Evolutionary conservation across 306 rosid species (phyloP), one percentile per base, ranked within the genome.

Genomic region (Urtica urens): DNA sequence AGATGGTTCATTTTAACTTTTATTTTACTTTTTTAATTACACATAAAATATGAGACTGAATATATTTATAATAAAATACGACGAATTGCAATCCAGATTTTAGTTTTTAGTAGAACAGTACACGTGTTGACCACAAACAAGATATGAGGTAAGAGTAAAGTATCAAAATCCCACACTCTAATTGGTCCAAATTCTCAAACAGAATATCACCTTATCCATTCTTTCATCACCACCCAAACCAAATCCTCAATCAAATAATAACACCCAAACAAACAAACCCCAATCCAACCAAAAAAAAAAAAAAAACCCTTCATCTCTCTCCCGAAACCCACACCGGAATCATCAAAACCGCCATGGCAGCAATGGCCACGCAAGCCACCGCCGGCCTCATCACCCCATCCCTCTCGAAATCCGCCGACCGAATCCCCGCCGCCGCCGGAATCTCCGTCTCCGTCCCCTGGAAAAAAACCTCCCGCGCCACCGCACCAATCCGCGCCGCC

Each of bases 311-410:
- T 35, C 40, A 14, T 3, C 4, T 16, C n/a, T 27, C 57, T 33
- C 40, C 44, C 38, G 4, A 25, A 10, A 20, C 31, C 19, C 46
- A 25, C 56, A 35, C 28, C 55, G 16, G 30, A 46, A 16, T 10
- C 30, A 4, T 34, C 12, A 20, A 7, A 11, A 10, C 45, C 26
- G 42, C 51, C 43, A 33, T 13, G 10, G n/a, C 46, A 28, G 23
- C 46, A 27, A 84, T 84, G 83, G 93, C 95, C 49, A 58, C 95
- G 37, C 95, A 81, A 66, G 87, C 93, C 48, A 79, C 92, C 57
- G 37, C 57, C 20, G 23, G 19, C 47, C 94, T 85, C 74, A 73
- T 85, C 67, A 81, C 79, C 38, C 84, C 88, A 39, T 28, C 78
- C 18, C 72, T 51, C 52, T 54, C 79, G 23, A 79, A 76, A 14